phyloP scores from a whole-genome alignment of 768 basidiomycete species.

The Suillus lakei region DNA sequence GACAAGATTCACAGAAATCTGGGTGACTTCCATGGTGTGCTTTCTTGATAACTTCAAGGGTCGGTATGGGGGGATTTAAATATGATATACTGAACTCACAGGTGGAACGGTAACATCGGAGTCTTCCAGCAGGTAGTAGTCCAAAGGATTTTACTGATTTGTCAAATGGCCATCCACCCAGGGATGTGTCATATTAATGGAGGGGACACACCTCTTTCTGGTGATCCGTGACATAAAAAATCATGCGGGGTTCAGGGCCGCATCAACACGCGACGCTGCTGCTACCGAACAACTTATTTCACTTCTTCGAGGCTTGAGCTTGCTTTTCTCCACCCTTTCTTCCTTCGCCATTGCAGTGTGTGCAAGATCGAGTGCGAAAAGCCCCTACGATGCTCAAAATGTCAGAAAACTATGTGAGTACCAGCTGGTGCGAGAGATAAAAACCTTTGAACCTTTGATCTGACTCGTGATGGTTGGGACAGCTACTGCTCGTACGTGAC shows the following conservation, averaged over 20 bases:
- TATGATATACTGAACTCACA: background rate
- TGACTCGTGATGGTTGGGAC: background rate
- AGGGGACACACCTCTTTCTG: background rate
- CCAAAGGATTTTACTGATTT: background rate
- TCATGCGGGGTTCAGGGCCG: background rate
- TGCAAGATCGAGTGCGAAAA: slow-evolving; percentile 22
- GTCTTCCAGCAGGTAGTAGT: too few relatives aligned
- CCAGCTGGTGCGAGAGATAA: background rate
- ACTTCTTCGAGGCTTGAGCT: background rate
- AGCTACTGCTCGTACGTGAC: slow-evolving; percentile 2
- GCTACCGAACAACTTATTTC: background rate
- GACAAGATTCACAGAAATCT: background rate
- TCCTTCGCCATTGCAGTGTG: slow-evolving; percentile 4
- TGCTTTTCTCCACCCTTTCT: background rate
- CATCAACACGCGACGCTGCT: background rate
- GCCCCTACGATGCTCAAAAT: slow-evolving; percentile 22
- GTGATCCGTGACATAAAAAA: background rate
- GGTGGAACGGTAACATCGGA: background rate
- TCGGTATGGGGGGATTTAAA: background rate
- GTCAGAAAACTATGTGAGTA: slow-evolving; percentile 24
- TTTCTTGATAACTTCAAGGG: background rate
- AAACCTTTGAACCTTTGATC: background rate
- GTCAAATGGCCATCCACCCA: background rate
- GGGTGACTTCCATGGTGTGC: background rate
- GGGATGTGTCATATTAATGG: background rate